These are phyloP conservation scores for Pythium guiyangense DNA, from an alignment of 352 stramenopile species.

Conservation along the genomic window DNA sequence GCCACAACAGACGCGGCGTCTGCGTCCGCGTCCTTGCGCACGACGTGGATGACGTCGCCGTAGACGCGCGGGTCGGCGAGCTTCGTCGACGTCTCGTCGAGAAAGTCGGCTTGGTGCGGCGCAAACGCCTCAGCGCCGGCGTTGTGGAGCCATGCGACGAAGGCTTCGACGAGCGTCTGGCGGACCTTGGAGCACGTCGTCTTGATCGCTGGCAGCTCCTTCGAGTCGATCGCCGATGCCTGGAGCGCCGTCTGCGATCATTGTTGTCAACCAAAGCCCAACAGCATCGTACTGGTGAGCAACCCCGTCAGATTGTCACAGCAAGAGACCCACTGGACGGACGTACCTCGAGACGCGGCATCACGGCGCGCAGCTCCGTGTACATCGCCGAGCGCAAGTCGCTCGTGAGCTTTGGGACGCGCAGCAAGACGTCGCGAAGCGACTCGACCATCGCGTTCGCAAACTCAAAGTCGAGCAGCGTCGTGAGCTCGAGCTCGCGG, in stretches of 20 bases:
- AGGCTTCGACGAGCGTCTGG: conserved; percentile 55
- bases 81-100: conserved; percentile 52
- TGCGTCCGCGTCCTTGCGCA: conserved; percentile 9
- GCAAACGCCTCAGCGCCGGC: conserved; percentile 25
- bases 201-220: conserved; percentile 42
- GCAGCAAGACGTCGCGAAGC: conserved; percentile 48
- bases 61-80: conserved; percentile 70
- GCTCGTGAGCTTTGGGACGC: conserved; percentile 22
- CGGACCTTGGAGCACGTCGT: conserved; percentile 47
- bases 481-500: conserved; percentile 22
- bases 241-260: conserved; percentile 20
- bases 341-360: conserved; percentile 56
- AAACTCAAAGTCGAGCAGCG: conserved; percentile 55
- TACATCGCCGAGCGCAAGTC: conserved; percentile 27
- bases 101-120: conserved; percentile 32
- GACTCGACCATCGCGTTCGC: conserved; percentile 42
- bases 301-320: neutral
- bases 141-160: conserved; percentile 66
- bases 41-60: conserved; percentile 50
- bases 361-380: conserved; percentile 34
- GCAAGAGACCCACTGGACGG: neutral
- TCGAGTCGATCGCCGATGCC: conserved; percentile 24
- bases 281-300: neutral
- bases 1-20: conserved; percentile 22
- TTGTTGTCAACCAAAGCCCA: too few relatives aligned